Base-by-base conservation (phyloP, 306 rosid species). In the Hippophae gyantsensis region DNA sequence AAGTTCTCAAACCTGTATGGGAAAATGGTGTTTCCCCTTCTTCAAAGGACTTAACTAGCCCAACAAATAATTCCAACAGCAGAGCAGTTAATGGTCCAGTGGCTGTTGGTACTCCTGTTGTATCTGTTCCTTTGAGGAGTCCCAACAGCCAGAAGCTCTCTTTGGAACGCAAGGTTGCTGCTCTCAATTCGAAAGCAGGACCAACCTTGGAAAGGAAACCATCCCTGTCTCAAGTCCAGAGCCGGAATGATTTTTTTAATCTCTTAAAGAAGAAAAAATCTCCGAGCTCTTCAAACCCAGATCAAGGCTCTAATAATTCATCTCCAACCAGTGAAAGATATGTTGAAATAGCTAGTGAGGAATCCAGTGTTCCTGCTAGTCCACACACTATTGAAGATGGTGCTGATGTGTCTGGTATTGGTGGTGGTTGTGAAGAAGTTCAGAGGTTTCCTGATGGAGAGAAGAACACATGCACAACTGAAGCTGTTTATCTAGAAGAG, bases 181-280 rank as follows among this genome's bases (percentile, higher is more conserved):
- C 85, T 13, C 57, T 80, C 70, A 95, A 93, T 64, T 70, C 62
- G 75, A 88, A 84, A 77, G 55, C 82, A 26, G 95, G 95, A 56
- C 48, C 90, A 25, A 43, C 79, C 23, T 13, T 78, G 78, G 99
- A 93, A 55, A 93, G 86, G 84, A 88, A 81, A 72, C 85, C 86
- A 14, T 78, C 89, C 51, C 49, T 84, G 68, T 85, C 94, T 67
- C 99, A 88, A 74, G 81, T 69, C 44, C 94, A 93, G 86, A 93
- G 99, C 73, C 82, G 99, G 72, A 82, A 88, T 72, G 99, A 88
- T 66, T 93, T 93, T 72, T 93, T 93, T 72, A 88, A 93, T 63
- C 86, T 72, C 66, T 52, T 93, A 12, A 92, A 92, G 86, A 86
- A 75, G 75, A 86, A 88, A 72, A 88, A 90, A 27, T 61, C 77